A percentile compares a stretch with the other conserved stretches of the same genome.
phyloP scores from a whole-genome alignment of 2,329 filamentous ascomycete species.

The Aureobasidium sp. region DNA sequence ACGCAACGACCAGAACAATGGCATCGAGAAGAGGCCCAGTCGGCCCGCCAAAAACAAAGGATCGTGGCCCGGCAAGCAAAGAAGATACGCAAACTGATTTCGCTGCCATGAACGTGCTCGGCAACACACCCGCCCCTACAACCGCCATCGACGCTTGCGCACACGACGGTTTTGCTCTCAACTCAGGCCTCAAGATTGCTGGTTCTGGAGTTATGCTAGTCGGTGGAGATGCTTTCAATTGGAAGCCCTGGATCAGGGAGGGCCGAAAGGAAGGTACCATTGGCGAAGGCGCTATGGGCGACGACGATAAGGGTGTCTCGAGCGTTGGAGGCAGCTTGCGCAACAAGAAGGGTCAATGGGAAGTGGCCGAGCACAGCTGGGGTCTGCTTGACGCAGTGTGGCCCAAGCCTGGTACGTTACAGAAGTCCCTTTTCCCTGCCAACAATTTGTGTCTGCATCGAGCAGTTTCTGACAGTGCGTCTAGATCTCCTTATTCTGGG shows the following conservation, averaged over 20 bases:
- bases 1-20: background rate
- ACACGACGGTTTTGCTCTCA: constrained; percentile 75
- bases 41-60: constrained; percentile 39
- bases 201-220: constrained; percentile 70
- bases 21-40: background rate
- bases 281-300: constrained; percentile 31
- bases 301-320: constrained; percentile 28
- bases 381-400: constrained; percentile 70
- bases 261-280: constrained; percentile 29
- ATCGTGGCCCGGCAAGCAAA: constrained; percentile 53
- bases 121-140: constrained; percentile 65
- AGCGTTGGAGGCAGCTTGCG: constrained; percentile 44
- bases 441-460: background rate
- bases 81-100: constrained; percentile 68
- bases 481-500: constrained; percentile 85
- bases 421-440: background rate
- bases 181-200: constrained; percentile 66
- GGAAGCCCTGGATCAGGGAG: constrained; percentile 68
- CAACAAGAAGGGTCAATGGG: constrained; percentile 76
- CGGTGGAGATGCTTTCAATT: constrained; percentile 79
- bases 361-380: constrained; percentile 63
- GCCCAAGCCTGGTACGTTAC: constrained; percentile 73
- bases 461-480: background rate
- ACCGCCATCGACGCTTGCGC: constrained; percentile 80
- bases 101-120: constrained; percentile 68